Conservation (phyloP, 192 early-diverging fungal species). For the Gryganskiella cystojenkinii region DNA sequence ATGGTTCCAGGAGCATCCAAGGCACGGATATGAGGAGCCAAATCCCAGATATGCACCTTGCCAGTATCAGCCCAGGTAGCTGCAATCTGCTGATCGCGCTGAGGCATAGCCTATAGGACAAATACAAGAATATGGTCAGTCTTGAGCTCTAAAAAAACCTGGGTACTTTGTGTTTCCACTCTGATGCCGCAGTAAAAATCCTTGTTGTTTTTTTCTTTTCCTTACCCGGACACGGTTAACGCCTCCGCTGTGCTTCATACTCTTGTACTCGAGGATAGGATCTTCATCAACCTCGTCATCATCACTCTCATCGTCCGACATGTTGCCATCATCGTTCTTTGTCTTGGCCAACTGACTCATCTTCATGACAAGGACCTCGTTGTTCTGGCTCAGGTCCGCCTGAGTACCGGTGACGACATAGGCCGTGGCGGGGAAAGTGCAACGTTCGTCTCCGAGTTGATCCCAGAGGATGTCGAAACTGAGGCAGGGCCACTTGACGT, state of each 20-base stretch:
- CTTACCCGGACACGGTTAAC: conserved; percentile 88
- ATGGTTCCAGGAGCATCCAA: conserved; percentile 86
- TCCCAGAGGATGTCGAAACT: conserved; percentile 96
- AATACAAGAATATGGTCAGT: neutral
- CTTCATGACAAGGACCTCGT: conserved; percentile 96
- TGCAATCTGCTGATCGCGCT: conserved; percentile 80
- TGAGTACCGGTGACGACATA: conserved; percentile 97
- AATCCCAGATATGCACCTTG: conserved; percentile 93
- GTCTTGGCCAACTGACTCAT: conserved; percentile 94
- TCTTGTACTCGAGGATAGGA: conserved; percentile 88
- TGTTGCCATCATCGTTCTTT: conserved; percentile 87
- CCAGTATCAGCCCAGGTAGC: conserved; percentile 97
- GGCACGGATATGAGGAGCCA: conserved; percentile 75
- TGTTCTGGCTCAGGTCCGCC: conserved; percentile 83
- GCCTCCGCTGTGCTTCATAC: conserved; percentile 88
- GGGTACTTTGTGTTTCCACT: too few species aligned
- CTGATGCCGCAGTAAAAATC: too few species aligned
- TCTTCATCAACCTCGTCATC: conserved; percentile 94
- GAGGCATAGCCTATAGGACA: conserved; percentile 68
- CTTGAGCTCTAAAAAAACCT: neutral
- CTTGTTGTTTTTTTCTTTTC: conserved; percentile 12
- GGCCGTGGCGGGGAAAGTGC: conserved; percentile 88
- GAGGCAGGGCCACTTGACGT: conserved; percentile 95
- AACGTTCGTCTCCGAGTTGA: conserved; percentile 81
- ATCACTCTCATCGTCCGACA: conserved; percentile 78